Evolutionary conservation across 1,139 yeast species (phyloP).

Genomic region (Pneumocystis wakefieldiae): DNA sequence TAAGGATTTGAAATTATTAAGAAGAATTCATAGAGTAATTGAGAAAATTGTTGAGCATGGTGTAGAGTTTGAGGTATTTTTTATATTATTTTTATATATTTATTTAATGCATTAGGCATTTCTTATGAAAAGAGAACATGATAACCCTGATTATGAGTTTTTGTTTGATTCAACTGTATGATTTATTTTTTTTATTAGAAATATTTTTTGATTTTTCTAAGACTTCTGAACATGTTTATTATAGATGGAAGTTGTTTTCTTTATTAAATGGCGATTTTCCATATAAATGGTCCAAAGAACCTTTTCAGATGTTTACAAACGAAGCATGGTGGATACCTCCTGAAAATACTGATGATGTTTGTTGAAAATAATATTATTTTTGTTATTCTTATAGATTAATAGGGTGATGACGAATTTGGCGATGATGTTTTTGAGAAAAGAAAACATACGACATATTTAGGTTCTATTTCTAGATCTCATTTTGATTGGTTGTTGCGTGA

Average conservation of each 20-base stretch:
- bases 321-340: conserved; percentile 5
- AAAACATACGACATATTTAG: neutral
- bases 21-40: conserved; percentile 1
- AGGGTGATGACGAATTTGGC: neutral
- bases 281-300: neutral
- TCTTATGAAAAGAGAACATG: neutral
- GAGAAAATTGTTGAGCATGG: neutral
- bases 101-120: neutral
- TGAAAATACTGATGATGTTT: neutral
- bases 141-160: conserved; percentile 1
- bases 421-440: neutral
- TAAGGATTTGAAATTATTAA: neutral
- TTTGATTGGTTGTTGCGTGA: conserved; percentile 2
- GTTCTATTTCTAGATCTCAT: neutral
- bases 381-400: neutral
- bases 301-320: conserved; percentile 3
- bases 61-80: conserved; percentile 1
- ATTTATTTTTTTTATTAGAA: neutral
- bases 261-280: conserved; percentile 1
- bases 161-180: neutral
- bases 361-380: neutral
- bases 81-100: neutral
- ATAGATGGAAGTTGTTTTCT: conserved; percentile 3
- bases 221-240: conserved; percentile 4
- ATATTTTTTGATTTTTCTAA: neutral